Evolutionary conservation across 192 early-diverging fungal genomes (phyloP).

Genomic region (Glomus cerebriforme): DNA sequence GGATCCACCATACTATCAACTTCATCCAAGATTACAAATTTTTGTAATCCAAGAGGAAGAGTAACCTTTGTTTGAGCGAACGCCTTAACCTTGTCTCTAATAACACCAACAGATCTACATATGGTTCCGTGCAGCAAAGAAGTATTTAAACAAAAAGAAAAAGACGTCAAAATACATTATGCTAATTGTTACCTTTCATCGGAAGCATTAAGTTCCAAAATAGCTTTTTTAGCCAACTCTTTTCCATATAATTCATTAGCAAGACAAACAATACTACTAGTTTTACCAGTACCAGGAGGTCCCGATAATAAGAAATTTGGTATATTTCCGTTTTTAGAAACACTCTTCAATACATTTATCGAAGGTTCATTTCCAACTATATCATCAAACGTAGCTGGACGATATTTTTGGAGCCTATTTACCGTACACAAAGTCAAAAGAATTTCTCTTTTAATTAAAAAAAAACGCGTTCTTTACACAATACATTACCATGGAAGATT

Average conservation of each 20-base stretch:
- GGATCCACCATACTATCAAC: slow-evolving; percentile 98
- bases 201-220: slow-evolving; percentile 97
- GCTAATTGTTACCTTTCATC: slow-evolving; percentile 77
- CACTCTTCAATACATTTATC: neutral
- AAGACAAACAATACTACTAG: slow-evolving; percentile 91
- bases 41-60: slow-evolving; percentile 81
- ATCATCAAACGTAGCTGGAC: neutral
- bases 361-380: slow-evolving; percentile 1
- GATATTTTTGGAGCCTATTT: slow-evolving; percentile 11
- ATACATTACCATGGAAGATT: neutral
- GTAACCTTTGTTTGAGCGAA: slow-evolving; percentile 99
- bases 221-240: slow-evolving; percentile 82
- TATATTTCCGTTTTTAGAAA: neutral
- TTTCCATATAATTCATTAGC: slow-evolving; percentile 87
- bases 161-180: neutral
- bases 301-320: slow-evolving; percentile 47
- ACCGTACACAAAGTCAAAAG: neutral
- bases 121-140: neutral
- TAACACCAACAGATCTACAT: slow-evolving; percentile 89
- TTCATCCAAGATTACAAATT: slow-evolving; percentile 95
- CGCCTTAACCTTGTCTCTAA: slow-evolving; percentile 95
- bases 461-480: neutral
- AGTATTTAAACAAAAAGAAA: neutral
- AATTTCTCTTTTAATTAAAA: neutral
- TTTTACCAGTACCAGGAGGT: slow-evolving; percentile 96